Percentiles rank a stretch among this genome's conserved stretches.
Evolutionary conservation across 768 basidiomycete species (phyloP).

Genomic region (Exidia glandulosa): DNA sequence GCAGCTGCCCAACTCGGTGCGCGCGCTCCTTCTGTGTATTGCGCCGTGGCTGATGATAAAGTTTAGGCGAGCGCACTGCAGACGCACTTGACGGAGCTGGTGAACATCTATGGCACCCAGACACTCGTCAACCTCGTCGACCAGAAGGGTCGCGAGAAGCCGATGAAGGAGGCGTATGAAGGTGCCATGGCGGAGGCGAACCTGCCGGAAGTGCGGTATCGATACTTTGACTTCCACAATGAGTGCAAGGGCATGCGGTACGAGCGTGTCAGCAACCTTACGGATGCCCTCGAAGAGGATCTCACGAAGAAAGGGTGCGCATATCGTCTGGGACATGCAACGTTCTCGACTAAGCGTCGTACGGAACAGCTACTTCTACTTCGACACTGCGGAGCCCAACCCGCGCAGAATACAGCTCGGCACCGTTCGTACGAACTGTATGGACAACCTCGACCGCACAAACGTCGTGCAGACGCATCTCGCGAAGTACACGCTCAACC

Average conservation of each 20-base stretch:
- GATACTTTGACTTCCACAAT: conserved; percentile 95
- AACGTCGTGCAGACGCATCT: conserved; percentile 92
- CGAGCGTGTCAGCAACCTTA: conserved; percentile 78
- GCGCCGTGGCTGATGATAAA: neutral
- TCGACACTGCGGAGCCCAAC: conserved; percentile 35
- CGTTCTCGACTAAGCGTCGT: neutral
- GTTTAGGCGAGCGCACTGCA: conserved; percentile 56
- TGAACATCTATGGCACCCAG: conserved; percentile 64
- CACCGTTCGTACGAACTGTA: conserved; percentile 87
- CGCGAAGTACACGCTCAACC: conserved; percentile 73
- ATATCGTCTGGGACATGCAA: too few species aligned
- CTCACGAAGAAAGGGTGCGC: conserved; percentile 56
- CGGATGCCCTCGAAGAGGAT: conserved; percentile 65
- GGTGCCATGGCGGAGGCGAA: conserved; percentile 56
- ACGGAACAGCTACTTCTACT: conserved; percentile 60
- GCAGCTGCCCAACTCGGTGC: conserved; percentile 79
- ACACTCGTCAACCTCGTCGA: conserved; percentile 86
- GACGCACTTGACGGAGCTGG: conserved; percentile 64
- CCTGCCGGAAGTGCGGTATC: conserved; percentile 63
- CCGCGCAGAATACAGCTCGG: conserved; percentile 59
- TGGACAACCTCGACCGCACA: conserved; percentile 94
- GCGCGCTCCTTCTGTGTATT: conserved; percentile 12
- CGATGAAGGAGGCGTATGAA: conserved; percentile 93
- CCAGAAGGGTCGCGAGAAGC: conserved; percentile 84
- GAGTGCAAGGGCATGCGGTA: conserved; percentile 93